Percentiles rank a stretch among this genome's conserved stretches.
phyloP scores from a whole-genome alignment of 768 basidiomycete species.

The Cystobasidium onofrii region DNA sequence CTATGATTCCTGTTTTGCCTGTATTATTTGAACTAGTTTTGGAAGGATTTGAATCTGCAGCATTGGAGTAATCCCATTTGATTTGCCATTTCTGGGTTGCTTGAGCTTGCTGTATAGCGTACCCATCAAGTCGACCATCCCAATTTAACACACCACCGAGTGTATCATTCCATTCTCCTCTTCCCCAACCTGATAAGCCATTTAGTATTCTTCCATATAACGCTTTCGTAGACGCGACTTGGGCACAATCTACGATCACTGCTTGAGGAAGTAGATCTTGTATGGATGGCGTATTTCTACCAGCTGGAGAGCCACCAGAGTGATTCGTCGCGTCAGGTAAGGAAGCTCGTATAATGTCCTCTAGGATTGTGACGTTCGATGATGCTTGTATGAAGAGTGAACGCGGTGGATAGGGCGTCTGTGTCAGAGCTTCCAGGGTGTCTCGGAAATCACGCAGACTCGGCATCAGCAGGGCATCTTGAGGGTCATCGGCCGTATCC shows the following conservation, averaged over 20 bases:
- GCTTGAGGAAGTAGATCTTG: not conserved
- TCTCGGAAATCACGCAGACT: not conserved
- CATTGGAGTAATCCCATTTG: constrained; percentile 17
- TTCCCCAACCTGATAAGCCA: constrained; percentile 18
- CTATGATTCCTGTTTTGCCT: not conserved
- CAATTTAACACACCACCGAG: constrained; percentile 27
- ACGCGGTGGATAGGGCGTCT: constrained; percentile 7
- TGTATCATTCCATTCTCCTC: not conserved
- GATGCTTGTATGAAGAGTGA: constrained; percentile 20
- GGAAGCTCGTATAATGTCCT: not conserved
- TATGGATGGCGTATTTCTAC: not conserved
- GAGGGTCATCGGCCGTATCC: not conserved
- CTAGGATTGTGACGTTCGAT: not conserved
- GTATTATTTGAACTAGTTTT: not conserved
- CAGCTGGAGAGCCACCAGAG: not conserved
- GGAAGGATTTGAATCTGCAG: not conserved
- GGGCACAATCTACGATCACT: constrained; percentile 24
- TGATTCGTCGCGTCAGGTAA: not conserved
- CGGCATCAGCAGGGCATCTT: not conserved
- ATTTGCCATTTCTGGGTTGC: not conserved
- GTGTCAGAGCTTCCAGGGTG: not conserved
- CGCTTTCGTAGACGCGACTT: constrained; percentile 27
- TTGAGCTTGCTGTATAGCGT: not conserved
- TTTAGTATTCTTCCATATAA: constrained; percentile 23
- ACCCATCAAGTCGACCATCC: constrained; percentile 20